A percentile compares a stretch with the other conserved stretches of the same genome.
These are phyloP conservation scores for Wickerhamiella sorbophila DNA, from an alignment of 805 yeast species.

Conservation along the genomic window DNA sequence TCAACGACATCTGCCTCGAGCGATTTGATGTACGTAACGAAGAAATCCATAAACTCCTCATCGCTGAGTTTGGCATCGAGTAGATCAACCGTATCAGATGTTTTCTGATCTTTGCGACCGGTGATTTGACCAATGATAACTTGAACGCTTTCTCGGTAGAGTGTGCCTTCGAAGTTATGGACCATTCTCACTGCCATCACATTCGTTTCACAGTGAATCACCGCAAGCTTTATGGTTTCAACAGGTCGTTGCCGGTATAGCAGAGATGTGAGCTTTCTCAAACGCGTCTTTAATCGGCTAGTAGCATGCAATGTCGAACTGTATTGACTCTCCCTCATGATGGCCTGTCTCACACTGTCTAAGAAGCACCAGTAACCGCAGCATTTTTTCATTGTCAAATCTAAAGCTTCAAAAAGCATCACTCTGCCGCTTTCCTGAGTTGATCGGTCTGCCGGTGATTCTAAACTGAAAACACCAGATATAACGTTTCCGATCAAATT, in stretches of 20 bases:
- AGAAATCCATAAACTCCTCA: conserved; percentile 24
- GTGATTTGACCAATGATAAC: conserved; percentile 6
- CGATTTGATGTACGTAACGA: conserved; percentile 46
- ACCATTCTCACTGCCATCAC: conserved; percentile 14
- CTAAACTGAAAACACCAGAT: conserved; percentile 64
- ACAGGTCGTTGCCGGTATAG: conserved; percentile 12
- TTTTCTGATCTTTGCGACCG: neutral
- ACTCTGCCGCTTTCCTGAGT: conserved; percentile 37
- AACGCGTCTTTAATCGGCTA: conserved; percentile 20
- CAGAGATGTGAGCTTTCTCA: conserved; percentile 17
- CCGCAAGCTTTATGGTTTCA: conserved; percentile 12
- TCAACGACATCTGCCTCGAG: conserved; percentile 65
- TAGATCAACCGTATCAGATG: conserved; percentile 1
- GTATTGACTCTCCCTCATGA: conserved; percentile 4
- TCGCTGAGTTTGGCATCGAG: neutral
- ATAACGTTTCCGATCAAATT: conserved; percentile 41
- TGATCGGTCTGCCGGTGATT: conserved; percentile 39
- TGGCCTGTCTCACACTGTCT: conserved; percentile 7
- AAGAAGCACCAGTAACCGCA: conserved; percentile 15
- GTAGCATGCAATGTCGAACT: conserved; percentile 13
- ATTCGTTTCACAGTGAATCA: conserved; percentile 2
- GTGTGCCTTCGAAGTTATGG: conserved; percentile 18
- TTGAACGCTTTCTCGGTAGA: conserved; percentile 13
- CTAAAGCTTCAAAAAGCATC: conserved; percentile 10
- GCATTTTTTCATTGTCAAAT: conserved; percentile 10